Percentiles rank a stretch among this genome's conserved stretches.
phyloP scores from a whole-genome alignment of 345 rosid species.

The Adansonia digitata region DNA sequence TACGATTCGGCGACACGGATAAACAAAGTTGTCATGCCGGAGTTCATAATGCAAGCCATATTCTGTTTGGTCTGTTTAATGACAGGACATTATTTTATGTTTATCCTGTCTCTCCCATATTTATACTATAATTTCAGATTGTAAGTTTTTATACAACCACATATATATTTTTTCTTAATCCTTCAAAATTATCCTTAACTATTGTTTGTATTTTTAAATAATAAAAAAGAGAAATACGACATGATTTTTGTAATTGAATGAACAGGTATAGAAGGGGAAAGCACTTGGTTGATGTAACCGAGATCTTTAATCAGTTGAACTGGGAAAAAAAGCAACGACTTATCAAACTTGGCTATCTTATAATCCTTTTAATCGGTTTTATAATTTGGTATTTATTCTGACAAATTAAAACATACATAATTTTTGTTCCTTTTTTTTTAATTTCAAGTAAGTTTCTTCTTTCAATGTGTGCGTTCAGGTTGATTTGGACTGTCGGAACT shows the following conservation, averaged over 20 bases:
- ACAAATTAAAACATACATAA: background rate
- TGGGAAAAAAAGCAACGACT: constrained; percentile 90
- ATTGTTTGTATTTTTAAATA: background rate
- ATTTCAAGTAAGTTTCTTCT: background rate
- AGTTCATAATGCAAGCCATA: constrained; percentile 49
- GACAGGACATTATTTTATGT: constrained; percentile 60
- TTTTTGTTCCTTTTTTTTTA: background rate
- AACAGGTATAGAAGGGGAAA: constrained; percentile 52
- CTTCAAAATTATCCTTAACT: background rate
- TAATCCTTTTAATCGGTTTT: constrained; percentile 55
- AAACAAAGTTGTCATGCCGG: constrained; percentile 49
- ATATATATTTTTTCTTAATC: background rate
- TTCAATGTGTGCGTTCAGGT: constrained; percentile 20
- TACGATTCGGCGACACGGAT: constrained; percentile 63
- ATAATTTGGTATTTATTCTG: constrained; percentile 60
- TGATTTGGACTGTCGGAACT: constrained; percentile 17
- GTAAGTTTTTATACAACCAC: constrained; percentile 28
- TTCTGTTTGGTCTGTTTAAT: constrained; percentile 42
- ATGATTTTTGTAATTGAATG: background rate
- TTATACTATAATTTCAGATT: constrained; percentile 52
- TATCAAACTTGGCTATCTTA: constrained; percentile 71
- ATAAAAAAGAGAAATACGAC: no score
- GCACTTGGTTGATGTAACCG: constrained; percentile 85
- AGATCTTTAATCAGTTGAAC: constrained; percentile 73
- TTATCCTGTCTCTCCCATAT: constrained; percentile 46